phyloP scores from a whole-genome alignment of 495 filamentous ascomycete genomes.

The Penicillium canescens region DNA sequence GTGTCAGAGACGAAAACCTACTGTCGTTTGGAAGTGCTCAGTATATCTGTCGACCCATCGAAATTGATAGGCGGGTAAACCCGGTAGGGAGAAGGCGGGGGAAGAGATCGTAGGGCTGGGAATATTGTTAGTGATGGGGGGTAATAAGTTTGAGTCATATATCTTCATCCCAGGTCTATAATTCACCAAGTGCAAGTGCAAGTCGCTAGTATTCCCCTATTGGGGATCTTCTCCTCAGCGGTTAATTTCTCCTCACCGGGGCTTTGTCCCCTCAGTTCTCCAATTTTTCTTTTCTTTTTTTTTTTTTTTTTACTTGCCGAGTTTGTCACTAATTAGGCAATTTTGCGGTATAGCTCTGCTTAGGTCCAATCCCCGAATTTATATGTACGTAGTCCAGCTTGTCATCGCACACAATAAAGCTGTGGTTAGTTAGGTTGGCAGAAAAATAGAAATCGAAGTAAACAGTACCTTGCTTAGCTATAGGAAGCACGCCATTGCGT shows the following conservation, averaged over 20 bases:
- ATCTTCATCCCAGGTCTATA: no score
- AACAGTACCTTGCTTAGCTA: background rate
- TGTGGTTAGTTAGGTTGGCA: background rate
- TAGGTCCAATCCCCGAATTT: no score
- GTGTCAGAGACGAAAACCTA: background rate
- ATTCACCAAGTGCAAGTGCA: background rate
- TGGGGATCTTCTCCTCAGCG: constrained; percentile 13
- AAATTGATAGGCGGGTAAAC: constrained; percentile 1
- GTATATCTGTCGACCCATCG: background rate
- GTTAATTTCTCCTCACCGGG: constrained; percentile 38
- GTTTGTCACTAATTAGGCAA: background rate
- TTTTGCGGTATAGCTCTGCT: background rate
- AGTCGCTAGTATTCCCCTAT: background rate
- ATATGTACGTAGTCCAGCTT: no score
- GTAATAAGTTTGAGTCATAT: background rate
- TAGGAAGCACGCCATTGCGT: background rate
- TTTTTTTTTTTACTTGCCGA: constrained; percentile 4
- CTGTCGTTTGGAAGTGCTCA: background rate
- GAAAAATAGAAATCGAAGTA: constrained; percentile 1
- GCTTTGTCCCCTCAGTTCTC: constrained; percentile 26
- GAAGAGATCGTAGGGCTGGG: background rate
- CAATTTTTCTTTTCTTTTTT: constrained; percentile 12
- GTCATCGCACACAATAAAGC: no score
- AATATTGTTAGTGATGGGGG: background rate
- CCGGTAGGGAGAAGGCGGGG: background rate